Conservation (phyloP, 2,329 filamentous ascomycete genomes). For the Colletotrichum sidae region DNA sequence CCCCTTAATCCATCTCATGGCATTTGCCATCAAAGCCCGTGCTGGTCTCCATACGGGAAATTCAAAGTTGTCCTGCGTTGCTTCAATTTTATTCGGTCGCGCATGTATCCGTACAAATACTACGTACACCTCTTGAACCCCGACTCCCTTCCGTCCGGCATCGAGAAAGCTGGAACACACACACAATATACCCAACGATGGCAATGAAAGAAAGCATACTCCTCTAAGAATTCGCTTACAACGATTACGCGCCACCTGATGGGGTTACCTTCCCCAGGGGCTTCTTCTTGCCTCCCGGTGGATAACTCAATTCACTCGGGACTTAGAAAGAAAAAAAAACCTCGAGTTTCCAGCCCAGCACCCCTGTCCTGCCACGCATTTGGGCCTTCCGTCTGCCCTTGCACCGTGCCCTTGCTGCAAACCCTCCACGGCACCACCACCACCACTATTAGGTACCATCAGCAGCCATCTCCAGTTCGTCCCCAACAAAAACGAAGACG, state of each 20-base stretch:
- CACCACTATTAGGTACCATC: constrained; percentile 5
- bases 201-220: constrained; percentile 7
- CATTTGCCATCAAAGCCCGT: constrained; percentile 15
- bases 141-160: constrained; percentile 1
- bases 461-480: constrained; percentile 32
- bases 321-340: constrained; percentile 28
- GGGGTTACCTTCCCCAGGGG: background rate
- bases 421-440: constrained; percentile 13
- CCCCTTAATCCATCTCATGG: background rate
- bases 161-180: background rate
- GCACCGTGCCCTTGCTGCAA: constrained; percentile 31
- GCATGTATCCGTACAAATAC: too few species aligned
- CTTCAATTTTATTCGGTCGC: too few species aligned
- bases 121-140: background rate
- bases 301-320: constrained; percentile 23
- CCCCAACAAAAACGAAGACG: constrained; percentile 37
- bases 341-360: background rate
- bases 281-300: constrained; percentile 24
- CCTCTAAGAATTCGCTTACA: background rate
- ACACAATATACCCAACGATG: background rate
- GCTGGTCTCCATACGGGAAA: constrained; percentile 1
- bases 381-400: constrained; percentile 26
- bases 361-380: constrained; percentile 25
- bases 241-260: background rate
- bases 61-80: background rate